Base-by-base conservation (phyloP, 805 yeast genomes). In the Pichia gijzeniarum region DNA sequence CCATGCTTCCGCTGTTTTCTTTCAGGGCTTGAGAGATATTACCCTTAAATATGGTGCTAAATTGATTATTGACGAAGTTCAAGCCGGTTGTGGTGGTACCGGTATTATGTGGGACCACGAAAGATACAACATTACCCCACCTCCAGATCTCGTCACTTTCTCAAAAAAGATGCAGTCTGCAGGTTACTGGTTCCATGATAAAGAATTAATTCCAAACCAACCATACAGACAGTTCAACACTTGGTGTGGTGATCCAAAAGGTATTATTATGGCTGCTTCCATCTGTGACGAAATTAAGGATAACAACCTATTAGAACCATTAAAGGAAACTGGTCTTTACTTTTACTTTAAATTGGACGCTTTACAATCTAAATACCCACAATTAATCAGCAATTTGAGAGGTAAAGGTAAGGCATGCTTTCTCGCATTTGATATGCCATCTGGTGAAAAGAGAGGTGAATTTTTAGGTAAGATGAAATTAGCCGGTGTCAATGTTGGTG, bases 191-290 rank as follows among this genome's bases (percentile, higher is more conserved):
- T 86, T 80, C 79, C 79, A 77, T 57, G 78, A 81, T 67, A 80
- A 84, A 40, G 82, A 79, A 57, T 68, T 85, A 49, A 73, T 82
- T 55, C 95, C 95, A 59, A 73, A 79, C 65, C 64, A 67, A 59
- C 80, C 95, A n/a, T 85, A 82, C 75, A 79, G 95, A 65, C 95
- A 86, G 73, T 85, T 85, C 77, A 85, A 85, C 79, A 85, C 95
- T 48, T 85, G 95, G 95, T 84, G 91, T 69, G 95, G 95, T 58
- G 95, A 85, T 69, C 90, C 95, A 63, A 82, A 89, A 48, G 79
- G 82, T 68, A 75, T 84, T 63, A 70, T 85, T 57, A 72, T 87
- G 57, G 85, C 90, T 46, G 80, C 83, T 59, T 79, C 86, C 53
- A 83, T 86, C 60, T 78, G 77, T 57, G 63, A 74, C 53, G 89